Percentiles rank a stretch among this genome's conserved stretches.
Evolutionary conservation across 805 yeast genomes (phyloP).

Genomic region (Cyberlindnera nakhonratchasimensis): DNA sequence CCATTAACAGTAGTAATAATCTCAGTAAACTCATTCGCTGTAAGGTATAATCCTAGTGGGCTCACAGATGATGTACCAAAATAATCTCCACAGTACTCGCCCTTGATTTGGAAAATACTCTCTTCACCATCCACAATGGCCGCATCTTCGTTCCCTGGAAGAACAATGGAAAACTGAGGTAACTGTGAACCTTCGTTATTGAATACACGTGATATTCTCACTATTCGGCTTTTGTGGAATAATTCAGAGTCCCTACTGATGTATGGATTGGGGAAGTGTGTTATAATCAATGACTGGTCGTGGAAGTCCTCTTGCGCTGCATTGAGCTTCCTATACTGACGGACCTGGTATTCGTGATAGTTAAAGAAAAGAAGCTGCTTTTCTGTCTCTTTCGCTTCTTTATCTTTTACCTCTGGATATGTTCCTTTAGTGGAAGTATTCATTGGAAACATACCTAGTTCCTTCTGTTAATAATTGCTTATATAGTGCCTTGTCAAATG

Average conservation of each 20-base stretch:
- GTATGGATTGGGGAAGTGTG: constrained; percentile 66
- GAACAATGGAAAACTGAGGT: constrained; percentile 52
- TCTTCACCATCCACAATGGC: constrained; percentile 36
- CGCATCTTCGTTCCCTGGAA: constrained; percentile 66
- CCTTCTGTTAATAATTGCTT: background rate
- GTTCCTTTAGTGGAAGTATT: constrained; percentile 21
- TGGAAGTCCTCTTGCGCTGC: constrained; percentile 27
- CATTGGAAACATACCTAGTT: constrained; percentile 3
- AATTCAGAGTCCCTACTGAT: constrained; percentile 30
- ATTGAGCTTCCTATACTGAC: constrained; percentile 30
- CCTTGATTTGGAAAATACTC: constrained; percentile 29
- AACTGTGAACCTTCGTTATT: constrained; percentile 31
- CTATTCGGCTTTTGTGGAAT: constrained; percentile 48
- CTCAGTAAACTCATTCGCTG: constrained; percentile 35
- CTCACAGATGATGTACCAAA: constrained; percentile 55
- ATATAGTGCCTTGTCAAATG: too few species aligned
- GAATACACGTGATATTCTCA: constrained; percentile 58
- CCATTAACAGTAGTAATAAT: constrained; percentile 46
- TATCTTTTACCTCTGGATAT: constrained; percentile 22
- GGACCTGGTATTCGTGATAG: constrained; percentile 56
- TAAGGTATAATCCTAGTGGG: constrained; percentile 41
- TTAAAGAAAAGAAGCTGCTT: constrained; percentile 48
- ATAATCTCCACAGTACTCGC: constrained; percentile 37
- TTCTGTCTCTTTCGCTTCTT: background rate
- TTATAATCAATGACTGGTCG: constrained; percentile 42